phyloP scores from a whole-genome alignment of 352 stramenopile species.

The Elongisporangium undulatum region DNA sequence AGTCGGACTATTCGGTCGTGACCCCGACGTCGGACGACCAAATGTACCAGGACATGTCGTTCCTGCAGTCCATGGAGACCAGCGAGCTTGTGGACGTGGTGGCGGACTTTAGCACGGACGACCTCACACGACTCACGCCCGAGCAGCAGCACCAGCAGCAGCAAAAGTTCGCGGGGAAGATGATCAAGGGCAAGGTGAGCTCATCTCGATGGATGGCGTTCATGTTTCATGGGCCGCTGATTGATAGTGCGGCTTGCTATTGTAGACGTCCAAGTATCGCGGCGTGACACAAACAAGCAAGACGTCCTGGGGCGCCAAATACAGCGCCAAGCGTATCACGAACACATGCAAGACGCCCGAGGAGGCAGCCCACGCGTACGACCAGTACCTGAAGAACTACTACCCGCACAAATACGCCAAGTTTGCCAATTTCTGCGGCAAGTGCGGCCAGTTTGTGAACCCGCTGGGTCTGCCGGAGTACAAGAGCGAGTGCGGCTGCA shows the following conservation, averaged over 20 bases:
- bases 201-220: conserved; percentile 2
- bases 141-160: conserved; percentile 21
- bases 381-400: conserved; percentile 78
- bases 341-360: conserved; percentile 88
- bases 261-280: conserved; percentile 83
- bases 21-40: conserved; percentile 59
- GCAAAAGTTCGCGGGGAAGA: conserved; percentile 61
- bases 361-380: conserved; percentile 76
- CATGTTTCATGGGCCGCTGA: conserved; percentile 5
- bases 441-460: conserved; percentile 80
- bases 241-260: conserved; percentile 2
- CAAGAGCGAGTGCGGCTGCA: conserved; percentile 69
- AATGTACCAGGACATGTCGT: conserved; percentile 76
- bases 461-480: conserved; percentile 68
- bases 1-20: conserved; percentile 74
- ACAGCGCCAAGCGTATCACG: conserved; percentile 84
- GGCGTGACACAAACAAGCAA: conserved; percentile 85
- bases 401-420: conserved; percentile 82
- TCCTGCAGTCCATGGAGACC: conserved; percentile 50
- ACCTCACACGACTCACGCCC: conserved; percentile 39
- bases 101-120: conserved; percentile 39
- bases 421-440: conserved; percentile 85
- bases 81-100: conserved; percentile 62
- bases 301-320: conserved; percentile 85
- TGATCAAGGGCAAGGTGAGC: conserved; percentile 78